These are phyloP conservation scores for Solanum paucissectum DNA, from an alignment of 257 asterid genomes.

Conservation along the genomic window DNA sequence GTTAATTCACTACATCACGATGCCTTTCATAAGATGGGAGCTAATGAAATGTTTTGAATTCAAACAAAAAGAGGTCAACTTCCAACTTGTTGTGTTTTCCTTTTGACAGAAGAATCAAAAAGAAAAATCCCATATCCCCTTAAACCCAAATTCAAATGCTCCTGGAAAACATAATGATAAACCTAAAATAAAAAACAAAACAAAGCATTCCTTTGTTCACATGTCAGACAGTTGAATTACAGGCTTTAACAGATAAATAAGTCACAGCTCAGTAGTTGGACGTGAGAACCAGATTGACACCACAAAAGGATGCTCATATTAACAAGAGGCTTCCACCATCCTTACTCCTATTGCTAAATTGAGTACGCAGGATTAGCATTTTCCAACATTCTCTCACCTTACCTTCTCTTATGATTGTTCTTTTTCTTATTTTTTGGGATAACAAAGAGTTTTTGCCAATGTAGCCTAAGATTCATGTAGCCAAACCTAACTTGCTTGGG, in stretches of 20 bases:
- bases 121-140: background rate
- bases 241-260: background rate
- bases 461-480: background rate
- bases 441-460: background rate
- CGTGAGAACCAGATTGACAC: background rate
- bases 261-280: background rate
- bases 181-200: background rate
- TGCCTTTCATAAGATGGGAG: background rate
- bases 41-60: background rate
- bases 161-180: background rate
- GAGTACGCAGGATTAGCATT: background rate
- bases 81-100: background rate
- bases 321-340: background rate
- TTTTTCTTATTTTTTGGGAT: background rate
- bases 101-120: background rate
- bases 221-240: background rate
- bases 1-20: background rate
- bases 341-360: background rate
- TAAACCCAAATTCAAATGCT: background rate
- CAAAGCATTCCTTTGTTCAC: background rate
- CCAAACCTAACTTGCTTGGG: background rate
- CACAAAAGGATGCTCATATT: background rate
- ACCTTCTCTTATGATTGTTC: background rate
- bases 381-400: background rate
- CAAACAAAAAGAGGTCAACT: background rate